Conservation (phyloP, 78 protist species). For the Creolimax fragrantissima region DNA sequence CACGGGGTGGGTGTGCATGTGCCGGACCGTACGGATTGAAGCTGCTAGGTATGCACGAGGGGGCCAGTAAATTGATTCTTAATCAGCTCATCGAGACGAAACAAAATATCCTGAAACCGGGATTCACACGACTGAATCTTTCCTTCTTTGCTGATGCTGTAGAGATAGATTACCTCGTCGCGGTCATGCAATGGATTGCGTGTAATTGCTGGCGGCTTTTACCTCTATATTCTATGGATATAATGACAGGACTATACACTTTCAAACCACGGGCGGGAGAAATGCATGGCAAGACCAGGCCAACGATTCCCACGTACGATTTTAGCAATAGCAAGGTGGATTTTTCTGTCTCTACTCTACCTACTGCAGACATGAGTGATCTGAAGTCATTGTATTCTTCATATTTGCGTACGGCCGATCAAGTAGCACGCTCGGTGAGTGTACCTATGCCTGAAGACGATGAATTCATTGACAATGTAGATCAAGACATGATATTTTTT, state of each 20-base stretch:
- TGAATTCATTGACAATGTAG: no score
- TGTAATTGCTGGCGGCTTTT: background rate
- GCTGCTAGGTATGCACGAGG: constrained; percentile 56
- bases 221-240: background rate
- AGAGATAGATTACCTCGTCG: background rate
- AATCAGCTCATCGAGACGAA: background rate
- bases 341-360: background rate
- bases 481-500: no score
- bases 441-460: no score
- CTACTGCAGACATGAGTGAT: background rate
- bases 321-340: background rate
- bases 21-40: constrained; percentile 82
- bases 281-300: background rate
- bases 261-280: no score
- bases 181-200: background rate
- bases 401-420: background rate
- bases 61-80: background rate
- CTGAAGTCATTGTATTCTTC: background rate
- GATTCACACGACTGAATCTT: background rate
- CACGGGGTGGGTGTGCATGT: constrained; percentile 82
- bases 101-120: background rate
- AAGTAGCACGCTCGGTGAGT: no score
- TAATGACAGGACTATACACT: background rate
- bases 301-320: background rate
- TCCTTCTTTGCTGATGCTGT: background rate